Base-by-base conservation (phyloP, 352 stramenopile genomes). In the Phytophthora sp. region DNA sequence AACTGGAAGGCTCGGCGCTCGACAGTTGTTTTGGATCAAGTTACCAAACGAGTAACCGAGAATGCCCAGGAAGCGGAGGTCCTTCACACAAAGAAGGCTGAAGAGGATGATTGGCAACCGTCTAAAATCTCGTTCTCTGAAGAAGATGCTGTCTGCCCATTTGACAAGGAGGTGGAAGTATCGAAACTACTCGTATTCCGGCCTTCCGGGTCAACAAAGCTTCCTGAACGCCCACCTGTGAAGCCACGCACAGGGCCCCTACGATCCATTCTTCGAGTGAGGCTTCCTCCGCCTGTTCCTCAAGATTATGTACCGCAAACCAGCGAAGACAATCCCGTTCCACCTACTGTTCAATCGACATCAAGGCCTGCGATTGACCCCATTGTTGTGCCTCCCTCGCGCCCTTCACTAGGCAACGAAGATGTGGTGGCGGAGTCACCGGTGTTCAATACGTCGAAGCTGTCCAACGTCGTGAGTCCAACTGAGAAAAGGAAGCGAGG, bases 1-100 rank as follows among this genome's bases (percentile, higher is more conserved):
- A 81, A 77, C 60, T 81, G 76, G 65, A 60, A 64, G 23, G 75
- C 77, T n/a, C 66, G 77, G 15, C 72, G 77, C 17, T 83, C 77
- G 9, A 87, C 77, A 5, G 68, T 84, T 6, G 62, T 86, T 2
- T 41, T 83, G 4, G 74, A 86, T 57, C 64, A 74, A 28, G 72
- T 86, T 10, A 70, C 26, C 21, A 74, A 64, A 46, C 71, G 77
- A 5, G 38, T 83, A 13, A 81, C 45, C 7, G 67, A 72, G 11
- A 67, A 74, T 12, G 51, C 62, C 17, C 62, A 72, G 20, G 61
- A 72, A 48, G 58, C 65, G 4, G 56, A 62, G 20, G 38, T 42
- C 13, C 17, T 62, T 8, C 61, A 72, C 27, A 62, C 44, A 30
- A 51, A 43, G 15, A 24, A 54, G 41, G 31, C 56, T 10, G 71